Evolutionary conservation across 805 yeast species (phyloP), one percentile per base, ranked within the genome.

Genomic region (Candida silvicultrix): DNA sequence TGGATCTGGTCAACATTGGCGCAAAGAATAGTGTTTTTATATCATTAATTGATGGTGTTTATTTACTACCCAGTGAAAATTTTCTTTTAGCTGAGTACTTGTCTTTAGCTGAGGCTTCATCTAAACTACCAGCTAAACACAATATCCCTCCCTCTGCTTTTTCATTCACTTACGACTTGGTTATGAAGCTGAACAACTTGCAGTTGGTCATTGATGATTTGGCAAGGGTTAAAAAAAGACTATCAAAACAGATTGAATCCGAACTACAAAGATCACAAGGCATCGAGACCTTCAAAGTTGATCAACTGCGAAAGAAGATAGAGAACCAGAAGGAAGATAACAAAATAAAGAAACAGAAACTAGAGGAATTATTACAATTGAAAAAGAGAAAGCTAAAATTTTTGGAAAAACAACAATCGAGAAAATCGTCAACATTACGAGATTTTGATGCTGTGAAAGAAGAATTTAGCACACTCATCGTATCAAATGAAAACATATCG

Each of bases 181-280:
- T 69, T 12, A 68, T 71, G 74, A 70, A 69, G 43, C 44, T 71
- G 47, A 68, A 68, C 42, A 69, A 69, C 28, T 51, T 67, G 14
- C 66, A 67, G 15, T 48, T 59, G 16, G 67, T 71, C 43, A 60
- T 69, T 11, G 57, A 60, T 28, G 76, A 71, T 43, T 44, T 68
- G 21, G 44, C 44, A 18, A 36, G 20, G 4, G 53, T 59, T 16
- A 62, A 58, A 38, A 14, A n/a, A 15, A 48, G 32, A 5, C 22
- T 57, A 7, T 48, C 53, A 6, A 14, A 5, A 6, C 28, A 44
- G 12, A 59, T 59, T 18, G 47, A 50, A 5, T 11, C 23, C 2
- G 44, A 45, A 20, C 38, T 54, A 3, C 4, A 45, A 8, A 35
- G 38, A 9, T n/a, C 29, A 2, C 31, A 28, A 19, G 37, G 42